phyloP scores from a whole-genome alignment of 2,329 filamentous ascomycete genomes.

The Fusarium burgessii region DNA sequence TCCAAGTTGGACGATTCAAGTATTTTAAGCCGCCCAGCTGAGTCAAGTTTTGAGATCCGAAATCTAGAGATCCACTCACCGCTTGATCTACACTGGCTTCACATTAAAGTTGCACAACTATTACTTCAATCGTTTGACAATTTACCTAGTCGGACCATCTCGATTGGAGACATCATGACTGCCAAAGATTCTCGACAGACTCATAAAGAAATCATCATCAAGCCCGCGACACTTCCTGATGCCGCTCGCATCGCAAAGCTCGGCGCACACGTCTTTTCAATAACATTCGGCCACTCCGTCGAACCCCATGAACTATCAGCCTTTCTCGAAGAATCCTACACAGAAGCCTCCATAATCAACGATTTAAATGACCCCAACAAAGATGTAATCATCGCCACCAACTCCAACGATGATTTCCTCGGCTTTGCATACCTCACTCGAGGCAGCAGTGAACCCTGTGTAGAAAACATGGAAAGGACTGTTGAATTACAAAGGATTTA shows the following conservation, averaged over 20 bases:
- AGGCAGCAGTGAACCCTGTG: constrained; percentile 54
- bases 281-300: constrained; percentile 58
- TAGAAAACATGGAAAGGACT: constrained; percentile 45
- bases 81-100: background rate
- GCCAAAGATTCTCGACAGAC: background rate
- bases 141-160: no score
- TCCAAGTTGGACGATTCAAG: background rate
- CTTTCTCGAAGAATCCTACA: constrained; percentile 56
- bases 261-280: constrained; percentile 52
- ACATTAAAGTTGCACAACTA: background rate
- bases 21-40: background rate
- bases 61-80: background rate
- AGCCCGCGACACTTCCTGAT: constrained; percentile 14
- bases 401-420: constrained; percentile 41
- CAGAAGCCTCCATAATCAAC: constrained; percentile 46
- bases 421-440: constrained; percentile 58
- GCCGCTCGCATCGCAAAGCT: constrained; percentile 48
- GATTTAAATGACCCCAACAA: constrained; percentile 44
- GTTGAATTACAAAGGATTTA: constrained; percentile 60
- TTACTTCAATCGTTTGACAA: background rate
- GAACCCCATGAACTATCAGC: constrained; percentile 51
- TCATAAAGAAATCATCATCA: constrained; percentile 4
- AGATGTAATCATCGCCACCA: constrained; percentile 44
- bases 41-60: background rate
- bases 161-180: background rate